Evolutionary conservation across 495 filamentous ascomycete genomes (phyloP).

Genomic region (Neurospora sp.): DNA sequence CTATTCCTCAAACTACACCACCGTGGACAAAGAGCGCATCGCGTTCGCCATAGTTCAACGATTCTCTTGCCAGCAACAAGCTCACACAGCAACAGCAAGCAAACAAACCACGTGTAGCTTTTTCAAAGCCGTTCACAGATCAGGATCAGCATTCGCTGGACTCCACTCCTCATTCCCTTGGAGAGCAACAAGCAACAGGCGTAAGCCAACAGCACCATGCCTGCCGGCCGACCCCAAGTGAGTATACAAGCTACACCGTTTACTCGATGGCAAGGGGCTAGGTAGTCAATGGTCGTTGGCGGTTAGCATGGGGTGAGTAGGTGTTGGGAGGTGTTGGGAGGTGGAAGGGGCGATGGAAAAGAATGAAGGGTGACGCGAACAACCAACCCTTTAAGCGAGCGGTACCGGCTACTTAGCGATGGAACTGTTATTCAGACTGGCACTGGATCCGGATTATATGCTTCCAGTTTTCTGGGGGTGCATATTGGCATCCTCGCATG

Average conservation of each 20-base stretch:
- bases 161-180: background rate
- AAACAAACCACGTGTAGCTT: background rate
- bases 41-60: background rate
- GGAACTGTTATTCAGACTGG: background rate
- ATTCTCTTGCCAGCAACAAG: background rate
- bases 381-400: background rate
- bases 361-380: background rate
- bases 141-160: background rate
- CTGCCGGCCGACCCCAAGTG: background rate
- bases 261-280: background rate
- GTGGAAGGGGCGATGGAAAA: background rate
- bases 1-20: background rate
- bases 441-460: background rate
- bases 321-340: background rate
- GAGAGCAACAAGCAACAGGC: background rate
- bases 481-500: background rate
- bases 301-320: background rate
- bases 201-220: background rate
- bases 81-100: background rate
- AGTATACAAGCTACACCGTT: background rate
- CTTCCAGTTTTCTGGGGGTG: background rate
- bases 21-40: background rate
- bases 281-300: background rate
- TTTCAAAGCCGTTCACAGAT: background rate
- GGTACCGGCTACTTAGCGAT: background rate